Base-by-base conservation (phyloP, 495 filamentous ascomycete species). In the Friedmanniomyces simplex region DNA sequence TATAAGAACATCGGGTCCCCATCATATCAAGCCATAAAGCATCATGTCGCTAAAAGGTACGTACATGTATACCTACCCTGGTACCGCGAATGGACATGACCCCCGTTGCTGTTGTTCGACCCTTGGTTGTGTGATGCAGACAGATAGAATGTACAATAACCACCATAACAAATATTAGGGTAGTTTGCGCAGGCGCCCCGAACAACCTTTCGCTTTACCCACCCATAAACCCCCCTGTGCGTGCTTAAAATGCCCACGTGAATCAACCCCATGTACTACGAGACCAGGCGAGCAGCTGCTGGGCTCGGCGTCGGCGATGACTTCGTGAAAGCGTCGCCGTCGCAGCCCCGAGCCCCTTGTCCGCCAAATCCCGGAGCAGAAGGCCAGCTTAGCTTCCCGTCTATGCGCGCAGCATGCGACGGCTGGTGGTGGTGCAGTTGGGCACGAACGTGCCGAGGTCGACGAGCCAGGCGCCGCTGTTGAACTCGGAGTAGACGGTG, bases 391-490 rank as follows among this genome's bases (percentile, higher is more conserved):
- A 47, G 18, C 43, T 41, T 46, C n/a, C 11, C 49, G 43, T 30
- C 55, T 61, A 61, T 41, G 26, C 52, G 57, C 50, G 50, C 50
- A 60, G 37, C n/a, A 48, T 5, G 13, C 41, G 28, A 24, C 39
- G 50, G 18, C 32, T 36, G 45, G 47, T 5, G 30, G 34, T 7
- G 39, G 24, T 37, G 50, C 43, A 50, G 43, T 43, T 41, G 32
- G 60, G 60, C 28, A 41, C 36, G 56, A 63, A 63, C 37, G 34
- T 47, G 20, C 56, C 60, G 4, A 50, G 2, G 37, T 59, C 45
- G 22, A 63, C 60, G 55, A 63, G 60, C 60, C 60, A 63, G 6
- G 56, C 60, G 28, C 60, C 60, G 52, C 41, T 50, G 55, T 55
- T 58, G 59, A 57, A 62, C 28, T 57, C 59, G 18, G 54, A 54